phyloP scores from a whole-genome alignment of 2,329 filamentous ascomycete genomes.

The Sclerotinia borealis region DNA sequence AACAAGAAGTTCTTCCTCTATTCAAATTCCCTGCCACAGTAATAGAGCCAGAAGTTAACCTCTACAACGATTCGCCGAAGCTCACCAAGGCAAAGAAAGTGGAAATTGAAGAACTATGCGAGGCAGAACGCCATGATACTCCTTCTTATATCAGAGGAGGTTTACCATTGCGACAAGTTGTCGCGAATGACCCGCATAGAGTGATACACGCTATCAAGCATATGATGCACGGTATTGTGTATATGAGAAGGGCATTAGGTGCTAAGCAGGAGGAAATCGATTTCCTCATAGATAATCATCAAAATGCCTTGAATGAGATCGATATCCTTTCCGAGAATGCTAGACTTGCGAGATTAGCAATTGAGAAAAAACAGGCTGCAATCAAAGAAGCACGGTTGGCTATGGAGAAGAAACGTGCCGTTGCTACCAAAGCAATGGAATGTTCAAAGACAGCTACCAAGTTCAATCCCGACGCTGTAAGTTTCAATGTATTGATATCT shows the following conservation, averaged over 20 bases:
- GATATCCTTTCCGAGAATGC: not conserved
- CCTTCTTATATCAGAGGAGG: conserved; percentile 9
- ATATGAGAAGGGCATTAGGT: not conserved
- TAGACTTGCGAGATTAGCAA: not conserved
- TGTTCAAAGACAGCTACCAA: not conserved
- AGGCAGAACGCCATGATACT: conserved; percentile 6
- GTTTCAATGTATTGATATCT: not conserved
- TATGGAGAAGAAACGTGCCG: not conserved
- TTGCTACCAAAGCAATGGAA: not conserved
- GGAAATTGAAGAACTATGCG: not conserved
- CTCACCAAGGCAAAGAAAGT: not conserved
- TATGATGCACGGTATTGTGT: conserved; percentile 5
- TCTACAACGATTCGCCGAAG: not conserved
- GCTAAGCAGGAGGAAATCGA: not conserved
- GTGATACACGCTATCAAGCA: conserved; percentile 9
- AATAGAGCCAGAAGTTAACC: too few species aligned
- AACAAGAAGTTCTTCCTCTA: not conserved
- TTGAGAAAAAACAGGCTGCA: not conserved
- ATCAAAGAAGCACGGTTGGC: not conserved
- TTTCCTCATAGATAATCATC: not conserved
- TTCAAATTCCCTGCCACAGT: not conserved
- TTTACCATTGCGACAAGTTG: not conserved
- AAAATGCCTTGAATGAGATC: not conserved
- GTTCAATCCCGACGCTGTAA: conserved; percentile 10
- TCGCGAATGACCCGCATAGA: conserved; percentile 3